A percentile compares a stretch with the other conserved stretches of the same genome.
These are phyloP conservation scores for Dactylis glomerata DNA, from an alignment of 176 grass and related monocot species.

Conservation along the genomic window DNA sequence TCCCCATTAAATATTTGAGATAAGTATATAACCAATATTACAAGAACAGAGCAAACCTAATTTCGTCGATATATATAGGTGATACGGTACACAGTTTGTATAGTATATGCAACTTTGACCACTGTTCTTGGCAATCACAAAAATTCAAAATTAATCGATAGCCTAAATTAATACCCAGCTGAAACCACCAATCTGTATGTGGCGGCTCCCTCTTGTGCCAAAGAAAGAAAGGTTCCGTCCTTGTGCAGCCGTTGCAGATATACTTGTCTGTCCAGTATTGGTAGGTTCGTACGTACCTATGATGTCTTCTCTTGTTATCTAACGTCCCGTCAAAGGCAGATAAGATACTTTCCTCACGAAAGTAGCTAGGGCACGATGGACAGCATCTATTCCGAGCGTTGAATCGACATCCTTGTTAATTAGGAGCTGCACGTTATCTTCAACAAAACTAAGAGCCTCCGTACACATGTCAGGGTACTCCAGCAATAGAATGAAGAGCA, in stretches of 20 bases:
- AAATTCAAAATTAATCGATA: too few relatives aligned
- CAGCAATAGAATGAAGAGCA: not conserved
- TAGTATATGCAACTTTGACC: too few relatives aligned
- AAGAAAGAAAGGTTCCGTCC: not conserved
- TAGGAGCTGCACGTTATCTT: not conserved
- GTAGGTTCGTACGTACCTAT: not conserved
- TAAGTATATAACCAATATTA: too few relatives aligned
- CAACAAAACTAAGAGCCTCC: not conserved
- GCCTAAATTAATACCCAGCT: too few relatives aligned
- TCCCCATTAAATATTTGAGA: too few relatives aligned
- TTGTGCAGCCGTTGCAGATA: not conserved
- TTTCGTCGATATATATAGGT: too few relatives aligned
- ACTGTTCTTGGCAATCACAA: too few relatives aligned
- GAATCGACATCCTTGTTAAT: not conserved
- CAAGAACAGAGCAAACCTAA: too few relatives aligned
- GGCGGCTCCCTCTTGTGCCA: slow-evolving; percentile 7
- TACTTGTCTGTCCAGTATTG: not conserved
- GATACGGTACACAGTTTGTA: too few relatives aligned
- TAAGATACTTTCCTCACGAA: not conserved
- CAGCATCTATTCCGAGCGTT: not conserved
- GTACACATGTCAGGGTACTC: not conserved
- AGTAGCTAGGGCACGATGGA: not conserved
- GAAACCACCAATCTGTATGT: not conserved
- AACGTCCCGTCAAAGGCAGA: not conserved
- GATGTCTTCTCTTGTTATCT: not conserved